These are phyloP conservation scores for Protostelium mycophagum DNA, from an alignment of 78 protist species.

Conservation along the genomic window DNA sequence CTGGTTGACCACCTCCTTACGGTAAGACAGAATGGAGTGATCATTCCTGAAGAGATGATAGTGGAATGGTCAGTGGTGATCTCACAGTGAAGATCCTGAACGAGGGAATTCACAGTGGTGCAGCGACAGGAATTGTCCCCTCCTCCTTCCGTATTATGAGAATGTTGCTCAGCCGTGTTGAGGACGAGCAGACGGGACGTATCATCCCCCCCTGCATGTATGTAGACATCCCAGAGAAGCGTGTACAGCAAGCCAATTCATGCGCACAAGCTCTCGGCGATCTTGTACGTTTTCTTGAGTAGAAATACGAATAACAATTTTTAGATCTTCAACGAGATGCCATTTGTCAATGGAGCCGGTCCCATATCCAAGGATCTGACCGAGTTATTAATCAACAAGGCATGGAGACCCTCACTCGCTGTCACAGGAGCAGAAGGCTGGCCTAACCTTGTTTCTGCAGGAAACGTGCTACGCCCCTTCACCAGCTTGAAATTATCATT, in stretches of 20 bases:
- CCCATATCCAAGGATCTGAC: constrained; percentile 43
- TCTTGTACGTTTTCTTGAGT: neutral
- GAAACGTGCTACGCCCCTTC: constrained; percentile 78
- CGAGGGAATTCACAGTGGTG: constrained; percentile 80
- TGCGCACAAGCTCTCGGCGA: constrained; percentile 60
- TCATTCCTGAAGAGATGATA: constrained; percentile 42
- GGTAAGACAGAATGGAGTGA: neutral
- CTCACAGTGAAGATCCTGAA: constrained; percentile 53
- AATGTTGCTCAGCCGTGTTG: constrained; percentile 59
- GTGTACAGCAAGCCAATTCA: constrained; percentile 48
- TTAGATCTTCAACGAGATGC: constrained; percentile 35
- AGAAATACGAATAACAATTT: neutral
- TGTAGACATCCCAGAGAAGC: constrained; percentile 68
- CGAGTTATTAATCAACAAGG: constrained; percentile 44
- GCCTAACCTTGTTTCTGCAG: constrained; percentile 16
- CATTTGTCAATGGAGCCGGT: constrained; percentile 17
- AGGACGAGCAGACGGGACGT: constrained; percentile 78
- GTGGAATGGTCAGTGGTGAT: constrained; percentile 72
- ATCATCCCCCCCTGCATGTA: constrained; percentile 27
- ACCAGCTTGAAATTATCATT: constrained; percentile 64
- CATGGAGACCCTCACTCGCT: constrained; percentile 79
- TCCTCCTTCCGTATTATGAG: constrained; percentile 73
- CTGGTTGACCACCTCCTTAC: constrained; percentile 51
- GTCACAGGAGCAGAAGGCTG: constrained; percentile 20
- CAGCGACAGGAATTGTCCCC: constrained; percentile 82